These are phyloP conservation scores for Penicillium sp. DNA, from an alignment of 2,329 filamentous ascomycete genomes.

Conservation along the genomic window DNA sequence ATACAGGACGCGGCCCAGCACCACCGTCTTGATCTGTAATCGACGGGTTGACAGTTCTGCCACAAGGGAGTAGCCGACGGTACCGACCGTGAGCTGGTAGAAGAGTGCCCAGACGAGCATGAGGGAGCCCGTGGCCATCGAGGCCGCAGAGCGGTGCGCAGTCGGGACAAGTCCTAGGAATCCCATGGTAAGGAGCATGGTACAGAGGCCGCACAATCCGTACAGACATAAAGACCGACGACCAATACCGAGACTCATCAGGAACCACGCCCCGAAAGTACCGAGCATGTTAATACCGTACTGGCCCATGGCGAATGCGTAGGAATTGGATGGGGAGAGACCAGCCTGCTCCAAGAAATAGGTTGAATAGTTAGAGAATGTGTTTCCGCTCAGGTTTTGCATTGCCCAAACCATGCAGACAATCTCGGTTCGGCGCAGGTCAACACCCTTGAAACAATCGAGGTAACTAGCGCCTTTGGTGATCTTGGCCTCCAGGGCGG, in stretches of 20 bases:
- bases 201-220: conserved; percentile 66
- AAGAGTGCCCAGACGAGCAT: conserved; percentile 78
- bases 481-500: conserved; percentile 69
- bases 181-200: conserved; percentile 76
- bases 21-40: conserved; percentile 86
- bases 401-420: conserved; percentile 61
- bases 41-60: conserved; percentile 76
- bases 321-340: conserved; percentile 46
- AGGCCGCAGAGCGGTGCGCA: conserved; percentile 54
- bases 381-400: conserved; percentile 60
- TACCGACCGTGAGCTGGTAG: conserved; percentile 83
- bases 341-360: conserved; percentile 57
- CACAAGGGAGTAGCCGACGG: conserved; percentile 84
- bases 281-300: conserved; percentile 70
- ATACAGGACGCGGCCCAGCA: conserved; percentile 74
- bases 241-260: conserved; percentile 70
- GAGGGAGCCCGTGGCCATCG: conserved; percentile 74
- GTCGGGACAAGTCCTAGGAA: conserved; percentile 71
- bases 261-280: conserved; percentile 73
- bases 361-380: conserved; percentile 60
- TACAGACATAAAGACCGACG: conserved; percentile 71
- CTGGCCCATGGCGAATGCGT: conserved; percentile 55
- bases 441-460: conserved; percentile 77
- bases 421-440: conserved; percentile 72
- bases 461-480: conserved; percentile 68